Conservation (phyloP, 495 filamentous ascomycete species). For the Penicillium arizonense region DNA sequence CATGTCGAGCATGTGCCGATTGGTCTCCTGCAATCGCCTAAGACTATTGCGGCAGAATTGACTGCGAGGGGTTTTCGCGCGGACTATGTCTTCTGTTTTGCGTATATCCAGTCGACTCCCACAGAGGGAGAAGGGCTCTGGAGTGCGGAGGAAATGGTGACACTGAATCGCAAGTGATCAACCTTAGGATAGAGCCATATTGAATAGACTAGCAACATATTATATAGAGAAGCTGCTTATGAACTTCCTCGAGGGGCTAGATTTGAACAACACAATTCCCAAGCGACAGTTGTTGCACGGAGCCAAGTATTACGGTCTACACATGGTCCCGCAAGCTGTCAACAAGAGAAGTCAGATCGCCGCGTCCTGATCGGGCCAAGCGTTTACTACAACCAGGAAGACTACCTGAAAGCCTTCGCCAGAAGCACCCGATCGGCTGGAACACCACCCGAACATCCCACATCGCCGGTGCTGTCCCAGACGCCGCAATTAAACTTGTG, state of each 20-base stretch:
- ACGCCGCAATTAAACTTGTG: constrained; percentile 52
- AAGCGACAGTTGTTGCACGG: constrained; percentile 50
- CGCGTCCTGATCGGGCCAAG: constrained; percentile 43
- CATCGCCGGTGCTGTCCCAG: constrained; percentile 49
- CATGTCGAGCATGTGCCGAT: constrained; percentile 45
- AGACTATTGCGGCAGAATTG: constrained; percentile 37
- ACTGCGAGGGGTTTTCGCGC: constrained; percentile 31
- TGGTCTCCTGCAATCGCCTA: constrained; percentile 43
- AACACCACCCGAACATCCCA: constrained; percentile 43
- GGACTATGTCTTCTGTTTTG: constrained; percentile 56
- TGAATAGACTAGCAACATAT: too few relatives aligned
- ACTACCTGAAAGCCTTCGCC: constrained; percentile 20
- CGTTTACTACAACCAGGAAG: constrained; percentile 56
- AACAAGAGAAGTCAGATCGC: constrained; percentile 44
- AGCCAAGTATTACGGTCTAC: constrained; percentile 51
- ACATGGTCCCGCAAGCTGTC: constrained; percentile 43
- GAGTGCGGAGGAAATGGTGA: constrained; percentile 43
- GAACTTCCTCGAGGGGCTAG: constrained; percentile 47
- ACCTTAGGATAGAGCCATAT: neutral
- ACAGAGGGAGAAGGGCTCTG: constrained; percentile 34
- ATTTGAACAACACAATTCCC: constrained; percentile 37
- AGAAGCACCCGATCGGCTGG: constrained; percentile 25
- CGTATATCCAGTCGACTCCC: constrained; percentile 49
- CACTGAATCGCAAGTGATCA: constrained; percentile 36
- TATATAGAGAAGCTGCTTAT: constrained; percentile 30